phyloP scores from a whole-genome alignment of 495 filamentous ascomycete genomes.

The Chaetomium tenue region DNA sequence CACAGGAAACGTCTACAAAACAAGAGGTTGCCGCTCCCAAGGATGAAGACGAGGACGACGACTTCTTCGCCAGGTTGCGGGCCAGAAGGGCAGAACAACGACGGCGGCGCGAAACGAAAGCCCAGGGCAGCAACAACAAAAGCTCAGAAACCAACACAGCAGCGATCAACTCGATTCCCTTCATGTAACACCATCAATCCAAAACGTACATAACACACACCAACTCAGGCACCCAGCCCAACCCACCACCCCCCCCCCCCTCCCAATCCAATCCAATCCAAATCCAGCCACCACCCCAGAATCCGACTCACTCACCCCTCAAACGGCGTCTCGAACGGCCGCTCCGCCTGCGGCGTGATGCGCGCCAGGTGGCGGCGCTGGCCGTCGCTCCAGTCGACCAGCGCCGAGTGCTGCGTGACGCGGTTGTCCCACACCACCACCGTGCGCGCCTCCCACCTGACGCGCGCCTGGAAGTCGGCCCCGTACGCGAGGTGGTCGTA shows the following conservation, averaged over 20 bases:
- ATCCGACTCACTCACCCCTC: conserved; percentile 32
- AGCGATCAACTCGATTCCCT: conserved; percentile 32
- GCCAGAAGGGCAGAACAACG: conserved; percentile 24
- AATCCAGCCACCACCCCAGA: no score
- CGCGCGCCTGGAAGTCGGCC: conserved; percentile 83
- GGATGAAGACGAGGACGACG: conserved; percentile 27
- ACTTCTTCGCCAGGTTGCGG: conserved; percentile 27
- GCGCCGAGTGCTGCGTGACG: conserved; percentile 73
- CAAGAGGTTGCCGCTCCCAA: background rate
- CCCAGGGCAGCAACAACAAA: conserved; percentile 8
- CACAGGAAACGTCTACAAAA: background rate
- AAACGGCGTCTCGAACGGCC: conserved; percentile 67
- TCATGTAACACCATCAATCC: conserved; percentile 22
- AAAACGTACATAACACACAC: background rate
- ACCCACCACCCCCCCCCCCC: no score
- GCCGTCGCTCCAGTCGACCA: conserved; percentile 76
- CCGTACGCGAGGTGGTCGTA: conserved; percentile 81
- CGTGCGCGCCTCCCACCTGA: conserved; percentile 77
- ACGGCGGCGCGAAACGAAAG: conserved; percentile 20
- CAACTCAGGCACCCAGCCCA: no score
- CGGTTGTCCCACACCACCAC: conserved; percentile 92
- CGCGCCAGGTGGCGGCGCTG: conserved; percentile 76
- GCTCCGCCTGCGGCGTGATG: conserved; percentile 82
- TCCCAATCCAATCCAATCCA: conserved; percentile 4
- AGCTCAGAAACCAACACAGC: conserved; percentile 17